Evolutionary conservation across 768 basidiomycete species (phyloP).

Genomic region (Xerocomus brunneocitrinus): DNA sequence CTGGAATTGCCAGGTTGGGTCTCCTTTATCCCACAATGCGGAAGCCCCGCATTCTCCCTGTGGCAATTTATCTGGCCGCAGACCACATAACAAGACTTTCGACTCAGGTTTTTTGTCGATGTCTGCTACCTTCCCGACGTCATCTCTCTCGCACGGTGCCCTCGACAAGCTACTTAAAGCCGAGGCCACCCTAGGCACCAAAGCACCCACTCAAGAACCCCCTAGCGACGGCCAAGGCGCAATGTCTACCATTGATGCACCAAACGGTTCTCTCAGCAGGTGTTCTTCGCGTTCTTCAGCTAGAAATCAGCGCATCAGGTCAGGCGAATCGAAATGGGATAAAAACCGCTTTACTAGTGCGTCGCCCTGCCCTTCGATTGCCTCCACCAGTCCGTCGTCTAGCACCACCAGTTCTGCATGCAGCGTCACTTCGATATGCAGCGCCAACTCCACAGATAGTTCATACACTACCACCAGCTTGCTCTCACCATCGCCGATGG

Average conservation of each 20-base stretch:
- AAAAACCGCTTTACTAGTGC: slow-evolving; percentile 27
- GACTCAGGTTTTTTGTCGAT: slow-evolving; percentile 21
- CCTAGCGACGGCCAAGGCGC: slow-evolving; percentile 12
- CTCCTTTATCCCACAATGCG: slow-evolving; percentile 29
- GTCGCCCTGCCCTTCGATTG: slow-evolving; percentile 27
- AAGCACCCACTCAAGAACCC: slow-evolving; percentile 15
- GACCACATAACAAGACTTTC: slow-evolving; percentile 21
- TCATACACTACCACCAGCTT: slow-evolving; percentile 15
- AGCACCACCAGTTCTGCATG: slow-evolving; percentile 24
- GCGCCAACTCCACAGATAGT: slow-evolving; percentile 11
- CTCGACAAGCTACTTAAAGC: slow-evolving; percentile 32
- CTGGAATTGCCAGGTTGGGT: slow-evolving; percentile 15
- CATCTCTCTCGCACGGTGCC: slow-evolving; percentile 30
- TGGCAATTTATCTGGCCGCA: slow-evolving; percentile 22
- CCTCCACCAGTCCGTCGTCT: slow-evolving; percentile 20
- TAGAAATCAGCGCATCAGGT: slow-evolving; percentile 22
- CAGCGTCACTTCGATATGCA: slow-evolving; percentile 23
- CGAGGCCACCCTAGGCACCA: slow-evolving; percentile 20
- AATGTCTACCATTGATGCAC: slow-evolving; percentile 26
- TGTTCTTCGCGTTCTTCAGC: slow-evolving; percentile 30
- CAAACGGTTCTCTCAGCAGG: slow-evolving; percentile 24
- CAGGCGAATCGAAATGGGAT: slow-evolving; percentile 26
- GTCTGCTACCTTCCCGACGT: slow-evolving; percentile 26
- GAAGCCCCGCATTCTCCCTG: slow-evolving; percentile 28
- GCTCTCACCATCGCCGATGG: slow-evolving; percentile 26